These are phyloP conservation scores for Lactarius sanguifluus DNA, from an alignment of 768 basidiomycete genomes.

Conservation along the genomic window DNA sequence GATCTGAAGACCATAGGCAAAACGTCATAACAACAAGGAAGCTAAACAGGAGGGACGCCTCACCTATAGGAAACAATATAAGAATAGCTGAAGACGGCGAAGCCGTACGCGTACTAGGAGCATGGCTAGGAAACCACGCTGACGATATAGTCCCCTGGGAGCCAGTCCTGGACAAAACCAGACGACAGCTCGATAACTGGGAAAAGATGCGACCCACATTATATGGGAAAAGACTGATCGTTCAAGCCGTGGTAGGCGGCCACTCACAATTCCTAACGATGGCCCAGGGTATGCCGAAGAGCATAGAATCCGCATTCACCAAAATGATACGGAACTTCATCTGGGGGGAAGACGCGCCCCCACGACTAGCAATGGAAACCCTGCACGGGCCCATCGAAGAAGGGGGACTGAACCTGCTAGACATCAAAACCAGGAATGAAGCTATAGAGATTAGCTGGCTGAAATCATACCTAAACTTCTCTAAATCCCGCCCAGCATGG, in stretches of 20 bases:
- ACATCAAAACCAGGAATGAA: constrained; percentile 18
- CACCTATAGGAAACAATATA: no score
- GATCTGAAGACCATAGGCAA: no score
- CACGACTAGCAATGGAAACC: neutral
- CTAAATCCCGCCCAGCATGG: constrained; percentile 16
- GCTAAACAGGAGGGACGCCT: no score
- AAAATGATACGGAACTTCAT: neutral
- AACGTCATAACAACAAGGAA: no score
- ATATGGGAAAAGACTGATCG: no score
- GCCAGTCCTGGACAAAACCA: no score
- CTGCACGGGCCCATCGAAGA: neutral
- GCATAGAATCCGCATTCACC: neutral
- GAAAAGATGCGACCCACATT: no score
- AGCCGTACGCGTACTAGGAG: no score
- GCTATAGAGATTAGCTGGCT: constrained; percentile 28
- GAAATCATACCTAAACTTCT: constrained; percentile 18
- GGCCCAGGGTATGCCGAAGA: neutral
- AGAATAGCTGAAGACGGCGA: no score
- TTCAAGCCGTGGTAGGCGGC: neutral
- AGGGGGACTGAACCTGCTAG: constrained; percentile 23
- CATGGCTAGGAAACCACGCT: no score
- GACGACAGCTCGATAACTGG: no score
- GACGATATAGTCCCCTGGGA: no score
- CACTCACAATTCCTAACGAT: neutral
- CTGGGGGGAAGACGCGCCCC: neutral